These are phyloP conservation scores for Coemansia biformis DNA, from an alignment of 192 early-diverging fungal species.

Conservation along the genomic window DNA sequence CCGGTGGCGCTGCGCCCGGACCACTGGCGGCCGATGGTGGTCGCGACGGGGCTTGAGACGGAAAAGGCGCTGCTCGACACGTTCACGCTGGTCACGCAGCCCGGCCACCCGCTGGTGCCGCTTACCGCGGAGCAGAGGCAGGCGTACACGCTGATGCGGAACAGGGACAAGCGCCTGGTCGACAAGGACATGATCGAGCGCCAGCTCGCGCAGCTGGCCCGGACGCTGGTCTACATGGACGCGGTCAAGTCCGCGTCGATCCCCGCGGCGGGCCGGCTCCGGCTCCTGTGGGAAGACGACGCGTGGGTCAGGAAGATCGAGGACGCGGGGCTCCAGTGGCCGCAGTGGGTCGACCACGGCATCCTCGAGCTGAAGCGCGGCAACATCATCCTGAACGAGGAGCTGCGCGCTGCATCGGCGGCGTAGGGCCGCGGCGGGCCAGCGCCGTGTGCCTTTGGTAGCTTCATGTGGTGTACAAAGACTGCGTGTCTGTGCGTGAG, in stretches of 20 bases:
- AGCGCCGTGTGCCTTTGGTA: too few relatives aligned
- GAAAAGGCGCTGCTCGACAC: conserved; percentile 13
- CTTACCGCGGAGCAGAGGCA: conserved; percentile 5
- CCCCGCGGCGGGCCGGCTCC: not conserved
- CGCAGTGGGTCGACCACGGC: conserved; percentile 36
- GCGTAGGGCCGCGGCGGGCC: too few relatives aligned
- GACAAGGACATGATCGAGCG: conserved; percentile 41
- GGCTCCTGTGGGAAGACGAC: conserved; percentile 33
- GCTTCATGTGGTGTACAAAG: too few relatives aligned
- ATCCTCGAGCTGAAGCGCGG: conserved; percentile 38
- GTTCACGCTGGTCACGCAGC: conserved; percentile 24
- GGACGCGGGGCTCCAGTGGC: conserved; percentile 30
- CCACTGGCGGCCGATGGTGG: conserved; percentile 49
- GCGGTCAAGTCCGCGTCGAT: conserved; percentile 7
- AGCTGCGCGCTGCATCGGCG: too few relatives aligned
- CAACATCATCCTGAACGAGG: conserved; percentile 33
- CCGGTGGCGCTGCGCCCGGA: conserved; percentile 41
- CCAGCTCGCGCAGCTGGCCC: conserved; percentile 42
- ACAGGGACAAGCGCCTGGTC: conserved; percentile 18
- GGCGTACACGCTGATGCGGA: conserved; percentile 14
- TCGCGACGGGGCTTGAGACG: conserved; percentile 29
- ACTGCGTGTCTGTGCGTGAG: not conserved
- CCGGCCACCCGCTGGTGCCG: conserved; percentile 28
- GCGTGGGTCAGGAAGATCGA: conserved; percentile 26
- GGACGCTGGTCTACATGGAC: conserved; percentile 37